Conservation (phyloP, 2,329 filamentous ascomycete species). For the Periglandula ipomoeae region DNA sequence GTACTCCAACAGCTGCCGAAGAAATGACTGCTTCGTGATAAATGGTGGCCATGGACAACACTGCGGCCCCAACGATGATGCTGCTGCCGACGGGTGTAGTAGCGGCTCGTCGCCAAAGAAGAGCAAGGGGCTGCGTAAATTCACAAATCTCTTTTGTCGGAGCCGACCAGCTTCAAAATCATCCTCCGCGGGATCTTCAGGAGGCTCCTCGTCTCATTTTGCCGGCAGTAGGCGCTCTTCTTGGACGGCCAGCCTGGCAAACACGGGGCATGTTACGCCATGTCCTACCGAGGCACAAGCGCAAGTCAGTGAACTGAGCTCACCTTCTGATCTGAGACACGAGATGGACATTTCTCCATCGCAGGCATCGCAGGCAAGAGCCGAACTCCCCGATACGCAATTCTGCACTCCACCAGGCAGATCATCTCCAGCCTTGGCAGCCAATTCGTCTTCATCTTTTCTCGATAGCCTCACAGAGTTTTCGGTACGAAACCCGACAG, state of each 20-base stretch:
- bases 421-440: neutral
- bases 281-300: neutral
- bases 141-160: neutral
- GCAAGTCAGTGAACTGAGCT: neutral
- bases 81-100: neutral
- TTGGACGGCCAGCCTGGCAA: neutral
- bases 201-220: neutral
- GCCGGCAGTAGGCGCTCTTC: neutral
- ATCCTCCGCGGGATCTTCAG: neutral
- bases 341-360: neutral
- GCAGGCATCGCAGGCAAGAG: neutral
- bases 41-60: neutral
- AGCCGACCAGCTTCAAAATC: neutral
- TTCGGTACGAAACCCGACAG: neutral
- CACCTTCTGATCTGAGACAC: neutral
- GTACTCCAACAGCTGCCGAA: constrained; percentile 9
- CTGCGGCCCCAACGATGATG: neutral
- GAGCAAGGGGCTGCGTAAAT: neutral
- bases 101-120: neutral
- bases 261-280: neutral
- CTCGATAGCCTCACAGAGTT: neutral
- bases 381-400: neutral
- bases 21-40: neutral
- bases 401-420: neutral
- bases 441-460: neutral